Evolutionary conservation across 345 rosid genomes (phyloP), one percentile per base, ranked within the genome.

Genomic region (Eucalyptus lansdowneana): DNA sequence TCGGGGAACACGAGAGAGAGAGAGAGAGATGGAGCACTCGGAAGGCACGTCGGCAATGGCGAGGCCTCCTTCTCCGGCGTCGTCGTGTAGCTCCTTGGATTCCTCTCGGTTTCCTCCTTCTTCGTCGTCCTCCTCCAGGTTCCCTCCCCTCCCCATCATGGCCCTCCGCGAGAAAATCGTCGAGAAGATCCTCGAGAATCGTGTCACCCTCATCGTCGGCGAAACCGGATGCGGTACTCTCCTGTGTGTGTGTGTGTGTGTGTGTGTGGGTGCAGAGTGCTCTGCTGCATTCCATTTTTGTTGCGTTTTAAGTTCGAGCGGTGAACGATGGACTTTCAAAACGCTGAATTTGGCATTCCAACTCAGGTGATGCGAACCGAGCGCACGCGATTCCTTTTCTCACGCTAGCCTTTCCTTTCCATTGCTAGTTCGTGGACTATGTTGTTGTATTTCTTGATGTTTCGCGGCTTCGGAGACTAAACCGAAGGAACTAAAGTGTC

Each of bases 151-250:
- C 44, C 99, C 99, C 1, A 91, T 96, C 69, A 90, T 93, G 96
- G 93, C 96, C 49, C 92, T 95, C 89, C 93, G 91, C 88, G 91
- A 88, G 89, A 96, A 87, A 81, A 96, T 97, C 91, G 93, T 96
- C 88, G 99, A 96, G 62, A 97, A 97, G 93, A 93, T 96, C 89
- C 87, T 90, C 90, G 95, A 95, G 89, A 97, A 96, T 95, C 98
- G 98, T 90, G 99, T 97, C 92, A 97, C 99, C 91, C 97, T 97
- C 89, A 96, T 96, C 87, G 95, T 97, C 89, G 99, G 99, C 89
- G 99, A 96, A 49, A 94, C 99, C 27, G 99, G 99, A 88, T 97
- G 99, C 93, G 99, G 99, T 96, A 89, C 86, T 81, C 89, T 89
- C 89, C 34, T 89, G 87, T 34, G 67, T 72, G 72, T 81, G 12